Percentiles rank a stretch among this genome's conserved stretches.
Evolutionary conservation across 768 basidiomycete species (phyloP).

Genomic region (Lactarius pseudohatsudake): DNA sequence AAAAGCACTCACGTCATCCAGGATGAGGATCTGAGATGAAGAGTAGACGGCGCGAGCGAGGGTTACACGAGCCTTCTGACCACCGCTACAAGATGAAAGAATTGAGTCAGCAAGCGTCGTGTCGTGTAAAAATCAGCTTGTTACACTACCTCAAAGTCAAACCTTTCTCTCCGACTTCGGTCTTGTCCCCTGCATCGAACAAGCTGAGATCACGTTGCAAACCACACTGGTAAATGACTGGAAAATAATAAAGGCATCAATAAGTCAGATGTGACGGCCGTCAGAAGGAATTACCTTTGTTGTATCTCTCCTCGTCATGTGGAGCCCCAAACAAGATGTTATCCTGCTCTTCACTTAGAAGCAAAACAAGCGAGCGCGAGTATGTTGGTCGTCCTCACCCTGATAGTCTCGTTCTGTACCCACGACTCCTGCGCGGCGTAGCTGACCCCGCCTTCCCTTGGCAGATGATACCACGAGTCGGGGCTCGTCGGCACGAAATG

Average conservation of each 20-base stretch:
- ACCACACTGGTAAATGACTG: constrained; percentile 30
- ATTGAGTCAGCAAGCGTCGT: not conserved
- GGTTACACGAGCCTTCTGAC: constrained; percentile 59
- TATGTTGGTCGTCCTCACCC: no score
- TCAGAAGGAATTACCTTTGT: constrained; percentile 34
- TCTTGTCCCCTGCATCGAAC: constrained; percentile 50
- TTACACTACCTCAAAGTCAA: constrained; percentile 40
- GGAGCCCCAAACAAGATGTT: no score
- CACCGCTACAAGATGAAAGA: constrained; percentile 39
- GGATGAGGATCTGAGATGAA: constrained; percentile 55
- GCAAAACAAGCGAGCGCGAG: no score
- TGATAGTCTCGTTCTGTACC: constrained; percentile 84
- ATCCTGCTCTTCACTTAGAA: no score
- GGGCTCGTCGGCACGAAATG: constrained; percentile 53
- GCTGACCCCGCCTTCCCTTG: constrained; percentile 65
- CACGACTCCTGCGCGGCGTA: constrained; percentile 86
- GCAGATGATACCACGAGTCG: constrained; percentile 68
- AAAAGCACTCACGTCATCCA: constrained; percentile 60
- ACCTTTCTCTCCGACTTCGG: constrained; percentile 61
- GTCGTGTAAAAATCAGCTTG: not conserved
- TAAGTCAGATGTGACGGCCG: not conserved
- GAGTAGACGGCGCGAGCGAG: constrained; percentile 62
- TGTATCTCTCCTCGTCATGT: constrained; percentile 47
- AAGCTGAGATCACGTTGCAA: constrained; percentile 44
- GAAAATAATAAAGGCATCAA: not conserved